A percentile compares a stretch with the other conserved stretches of the same genome.
phyloP scores from a whole-genome alignment of 345 rosid genomes.

The Eucalyptus decipiens region DNA sequence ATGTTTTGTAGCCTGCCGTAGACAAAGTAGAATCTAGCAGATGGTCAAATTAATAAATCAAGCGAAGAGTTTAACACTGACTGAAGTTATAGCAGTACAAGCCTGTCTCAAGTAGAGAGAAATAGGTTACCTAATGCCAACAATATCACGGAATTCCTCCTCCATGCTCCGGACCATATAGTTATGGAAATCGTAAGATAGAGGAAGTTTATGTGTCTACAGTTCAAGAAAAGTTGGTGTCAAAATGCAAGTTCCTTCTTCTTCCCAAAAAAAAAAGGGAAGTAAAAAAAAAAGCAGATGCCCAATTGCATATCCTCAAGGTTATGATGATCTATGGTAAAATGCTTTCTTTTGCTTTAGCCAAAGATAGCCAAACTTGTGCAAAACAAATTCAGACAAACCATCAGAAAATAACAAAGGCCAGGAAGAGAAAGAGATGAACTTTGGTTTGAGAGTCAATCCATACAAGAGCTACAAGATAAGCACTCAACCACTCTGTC shows the following conservation, averaged over 20 bases:
- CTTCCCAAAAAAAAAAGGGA: not conserved
- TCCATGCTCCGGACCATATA: conserved; percentile 72
- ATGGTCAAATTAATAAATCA: not conserved
- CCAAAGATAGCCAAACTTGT: not conserved
- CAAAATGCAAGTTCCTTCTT: not conserved
- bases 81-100: not conserved
- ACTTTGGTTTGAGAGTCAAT: not conserved
- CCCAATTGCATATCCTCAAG: not conserved
- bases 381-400: not conserved
- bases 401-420: not conserved
- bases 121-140: conserved; percentile 47
- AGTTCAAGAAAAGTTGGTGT: not conserved
- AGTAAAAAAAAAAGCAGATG: not conserved
- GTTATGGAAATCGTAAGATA: conserved; percentile 49
- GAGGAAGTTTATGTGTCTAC: conserved; percentile 54
- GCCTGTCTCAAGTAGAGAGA: not conserved
- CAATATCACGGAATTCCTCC: conserved; percentile 56
- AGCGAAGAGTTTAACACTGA: not conserved
- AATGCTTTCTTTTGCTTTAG: not conserved
- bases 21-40: not conserved
- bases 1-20: not conserved
- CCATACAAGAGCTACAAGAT: not conserved
- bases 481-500: not conserved
- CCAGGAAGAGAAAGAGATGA: not conserved
- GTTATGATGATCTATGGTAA: not conserved